Percentiles rank a stretch among this genome's conserved stretches.
These are phyloP conservation scores for Globisporangium iwayamae DNA, from an alignment of 352 stramenopile genomes.

Conservation along the genomic window DNA sequence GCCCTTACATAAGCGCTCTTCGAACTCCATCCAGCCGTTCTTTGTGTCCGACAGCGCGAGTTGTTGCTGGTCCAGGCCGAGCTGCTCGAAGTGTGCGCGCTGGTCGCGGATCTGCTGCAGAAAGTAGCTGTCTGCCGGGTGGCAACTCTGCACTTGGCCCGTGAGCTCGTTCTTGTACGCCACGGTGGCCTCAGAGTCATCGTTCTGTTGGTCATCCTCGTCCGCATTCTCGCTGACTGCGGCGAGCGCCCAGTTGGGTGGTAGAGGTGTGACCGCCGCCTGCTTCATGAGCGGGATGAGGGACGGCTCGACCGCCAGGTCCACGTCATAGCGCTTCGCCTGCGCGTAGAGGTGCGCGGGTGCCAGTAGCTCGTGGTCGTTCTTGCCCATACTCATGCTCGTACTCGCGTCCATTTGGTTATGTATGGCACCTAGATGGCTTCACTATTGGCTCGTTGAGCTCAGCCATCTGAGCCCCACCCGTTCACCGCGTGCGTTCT, in stretches of 20 bases:
- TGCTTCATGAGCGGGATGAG: conserved; percentile 50
- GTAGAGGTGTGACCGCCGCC: conserved; percentile 37
- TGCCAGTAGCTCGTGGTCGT: conserved; percentile 18
- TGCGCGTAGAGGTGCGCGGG: conserved; percentile 47
- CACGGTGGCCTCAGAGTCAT: neutral
- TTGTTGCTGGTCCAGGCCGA: conserved; percentile 4
- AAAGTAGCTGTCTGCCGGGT: conserved; percentile 41
- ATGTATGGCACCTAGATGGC: too few relatives aligned
- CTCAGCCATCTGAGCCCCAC: too few relatives aligned
- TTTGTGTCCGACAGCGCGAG: conserved; percentile 2
- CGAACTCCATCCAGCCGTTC: conserved; percentile 54
- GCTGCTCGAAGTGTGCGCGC: conserved; percentile 23
- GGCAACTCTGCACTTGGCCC: conserved; percentile 13
- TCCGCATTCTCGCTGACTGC: neutral
- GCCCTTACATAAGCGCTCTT: conserved; percentile 10
- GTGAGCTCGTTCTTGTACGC: conserved; percentile 24
- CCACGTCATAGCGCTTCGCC: conserved; percentile 36
- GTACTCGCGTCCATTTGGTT: too few relatives aligned
- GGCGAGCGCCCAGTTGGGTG: conserved; percentile 26
- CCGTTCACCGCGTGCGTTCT: too few relatives aligned
- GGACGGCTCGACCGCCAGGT: conserved; percentile 44
- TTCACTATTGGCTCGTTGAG: too few relatives aligned
- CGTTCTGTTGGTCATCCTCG: neutral
- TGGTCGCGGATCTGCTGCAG: conserved; percentile 44
- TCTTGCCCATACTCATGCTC: neutral